phyloP scores from a whole-genome alignment of 768 basidiomycete species.

The Hortiboletus flavorubellus region DNA sequence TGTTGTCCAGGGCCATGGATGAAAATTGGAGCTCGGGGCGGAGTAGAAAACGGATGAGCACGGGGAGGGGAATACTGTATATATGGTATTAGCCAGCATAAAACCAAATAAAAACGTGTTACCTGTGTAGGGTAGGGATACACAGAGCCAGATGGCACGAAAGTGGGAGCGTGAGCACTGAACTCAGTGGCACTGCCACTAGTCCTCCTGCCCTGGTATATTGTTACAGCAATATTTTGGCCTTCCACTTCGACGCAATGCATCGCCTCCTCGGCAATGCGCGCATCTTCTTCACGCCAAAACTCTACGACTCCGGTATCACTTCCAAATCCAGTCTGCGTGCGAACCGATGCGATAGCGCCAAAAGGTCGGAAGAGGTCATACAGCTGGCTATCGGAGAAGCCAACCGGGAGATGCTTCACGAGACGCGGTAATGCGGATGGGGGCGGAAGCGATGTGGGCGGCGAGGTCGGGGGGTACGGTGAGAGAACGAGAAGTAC shows the following conservation, averaged over 20 bases:
- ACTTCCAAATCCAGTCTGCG: constrained; percentile 70
- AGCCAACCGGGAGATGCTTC: constrained; percentile 74
- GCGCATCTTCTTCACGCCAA: constrained; percentile 85
- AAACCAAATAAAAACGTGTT: constrained; percentile 12
- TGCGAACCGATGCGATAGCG: constrained; percentile 73
- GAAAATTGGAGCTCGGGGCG: constrained; percentile 46
- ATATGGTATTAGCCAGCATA: not conserved
- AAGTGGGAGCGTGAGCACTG: constrained; percentile 69
- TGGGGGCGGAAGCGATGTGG: constrained; percentile 71
- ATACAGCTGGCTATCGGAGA: constrained; percentile 71
- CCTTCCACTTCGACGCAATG: constrained; percentile 83
- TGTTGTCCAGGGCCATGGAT: constrained; percentile 89
- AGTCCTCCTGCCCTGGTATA: constrained; percentile 65
- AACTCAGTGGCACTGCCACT: constrained; percentile 60
- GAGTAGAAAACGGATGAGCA: constrained; percentile 44
- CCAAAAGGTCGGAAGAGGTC: constrained; percentile 84
- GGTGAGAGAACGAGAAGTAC: constrained; percentile 72
- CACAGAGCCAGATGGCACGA: constrained; percentile 68
- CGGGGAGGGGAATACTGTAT: constrained; percentile 68
- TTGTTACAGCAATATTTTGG: constrained; percentile 79
- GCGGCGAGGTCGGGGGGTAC: constrained; percentile 76
- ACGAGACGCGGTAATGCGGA: constrained; percentile 76
- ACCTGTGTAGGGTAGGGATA: constrained; percentile 66
- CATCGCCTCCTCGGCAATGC: constrained; percentile 73
- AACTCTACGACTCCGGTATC: constrained; percentile 82